Conservation (phyloP, 108 stramenopile species). For the Aurantiochytrium sp. region DNA sequence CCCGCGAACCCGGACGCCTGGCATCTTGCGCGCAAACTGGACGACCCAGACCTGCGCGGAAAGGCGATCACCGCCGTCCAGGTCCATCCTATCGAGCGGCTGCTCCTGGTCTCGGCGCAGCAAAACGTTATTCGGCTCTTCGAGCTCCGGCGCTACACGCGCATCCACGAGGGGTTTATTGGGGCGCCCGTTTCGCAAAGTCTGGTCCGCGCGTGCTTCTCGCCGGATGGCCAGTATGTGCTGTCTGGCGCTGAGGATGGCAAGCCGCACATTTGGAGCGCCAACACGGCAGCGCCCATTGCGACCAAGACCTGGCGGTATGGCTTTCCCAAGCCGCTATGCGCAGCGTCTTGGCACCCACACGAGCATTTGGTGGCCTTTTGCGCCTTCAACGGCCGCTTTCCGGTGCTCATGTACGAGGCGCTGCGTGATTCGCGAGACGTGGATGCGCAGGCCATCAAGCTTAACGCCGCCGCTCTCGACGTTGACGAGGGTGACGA, state of each 20-base stretch:
- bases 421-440: constrained; percentile 9
- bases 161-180: constrained; percentile 2
- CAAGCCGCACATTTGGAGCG: not conserved
- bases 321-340: not conserved
- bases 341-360: not conserved
- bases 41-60: not conserved
- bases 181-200: constrained; percentile 6
- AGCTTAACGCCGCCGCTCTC: not conserved
- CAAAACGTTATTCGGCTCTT: constrained; percentile 18
- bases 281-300: not conserved
- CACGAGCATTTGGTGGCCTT: constrained; percentile 4
- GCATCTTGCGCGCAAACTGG: not conserved
- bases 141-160: not conserved
- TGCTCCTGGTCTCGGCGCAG: not conserved
- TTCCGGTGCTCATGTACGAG: not conserved
- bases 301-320: not conserved
- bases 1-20: constrained; percentile 15
- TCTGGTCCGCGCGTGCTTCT: not conserved
- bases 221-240: constrained; percentile 23
- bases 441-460: not conserved
- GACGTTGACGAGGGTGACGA: not conserved
- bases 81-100: constrained; percentile 5
- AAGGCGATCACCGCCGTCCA: not conserved
- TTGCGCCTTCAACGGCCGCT: not conserved
- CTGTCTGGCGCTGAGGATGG: not conserved